These are phyloP conservation scores for Diversispora eburnea DNA, from an alignment of 192 early-diverging fungal species.

Conservation along the genomic window DNA sequence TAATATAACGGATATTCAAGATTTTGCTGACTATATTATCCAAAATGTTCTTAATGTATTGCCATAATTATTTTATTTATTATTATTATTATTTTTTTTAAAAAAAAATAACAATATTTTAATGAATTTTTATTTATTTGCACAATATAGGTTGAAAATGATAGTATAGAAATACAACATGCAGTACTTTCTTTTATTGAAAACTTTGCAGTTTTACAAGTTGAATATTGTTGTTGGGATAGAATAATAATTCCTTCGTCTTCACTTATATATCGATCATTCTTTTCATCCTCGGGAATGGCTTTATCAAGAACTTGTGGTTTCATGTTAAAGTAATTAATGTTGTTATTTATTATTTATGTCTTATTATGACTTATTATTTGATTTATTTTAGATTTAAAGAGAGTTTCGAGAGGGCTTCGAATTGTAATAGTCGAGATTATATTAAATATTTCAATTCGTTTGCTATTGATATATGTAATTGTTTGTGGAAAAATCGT, in stretches of 20 bases:
- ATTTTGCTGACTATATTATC: conserved; percentile 46
- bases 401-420: too few species aligned
- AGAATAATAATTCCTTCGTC: conserved; percentile 47
- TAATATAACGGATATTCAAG: conserved; percentile 27
- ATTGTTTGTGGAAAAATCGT: conserved; percentile 45
- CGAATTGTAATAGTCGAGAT: background rate
- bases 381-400: background rate
- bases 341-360: background rate
- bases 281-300: conserved; percentile 46
- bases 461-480: conserved; percentile 52
- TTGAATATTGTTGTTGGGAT: conserved; percentile 21
- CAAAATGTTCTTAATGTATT: conserved; percentile 30
- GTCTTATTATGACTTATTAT: background rate
- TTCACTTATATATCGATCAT: conserved; percentile 40
- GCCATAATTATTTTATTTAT: too few species aligned
- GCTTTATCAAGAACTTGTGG: conserved; percentile 48
- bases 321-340: conserved; percentile 36
- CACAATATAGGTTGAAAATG: conserved; percentile 30
- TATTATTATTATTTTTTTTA: too few species aligned
- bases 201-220: conserved; percentile 32
- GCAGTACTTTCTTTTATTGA: conserved; percentile 50
- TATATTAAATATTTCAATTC: conserved; percentile 52
- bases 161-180: conserved; percentile 45
- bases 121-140: too few species aligned
- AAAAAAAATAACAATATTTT: too few species aligned